phyloP scores from a whole-genome alignment of 331 rosid species.

The Cucumis variabilis region DNA sequence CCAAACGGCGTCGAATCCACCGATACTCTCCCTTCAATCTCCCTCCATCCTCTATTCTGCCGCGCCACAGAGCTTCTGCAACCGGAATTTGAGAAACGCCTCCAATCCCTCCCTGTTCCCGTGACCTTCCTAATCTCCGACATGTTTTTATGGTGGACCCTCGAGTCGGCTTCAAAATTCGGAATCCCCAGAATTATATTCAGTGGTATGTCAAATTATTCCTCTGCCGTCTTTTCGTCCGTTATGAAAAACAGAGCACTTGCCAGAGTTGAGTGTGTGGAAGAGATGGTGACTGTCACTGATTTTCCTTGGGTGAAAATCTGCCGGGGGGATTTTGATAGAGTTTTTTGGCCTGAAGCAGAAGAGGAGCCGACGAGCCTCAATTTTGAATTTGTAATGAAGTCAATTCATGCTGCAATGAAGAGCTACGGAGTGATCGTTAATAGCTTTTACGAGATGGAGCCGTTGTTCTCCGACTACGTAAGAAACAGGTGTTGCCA shows the following conservation, averaged over 20 bases:
- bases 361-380: neutral
- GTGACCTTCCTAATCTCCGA: conserved; percentile 67
- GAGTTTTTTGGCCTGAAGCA: neutral
- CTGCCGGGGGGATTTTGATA: conserved; percentile 37
- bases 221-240: neutral
- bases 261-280: conserved; percentile 22
- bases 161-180: conserved; percentile 49
- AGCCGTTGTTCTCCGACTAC: conserved; percentile 49
- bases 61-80: conserved; percentile 47
- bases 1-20: conserved; percentile 57
- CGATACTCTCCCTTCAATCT: conserved; percentile 53
- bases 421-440: conserved; percentile 43
- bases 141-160: conserved; percentile 75
- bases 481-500: neutral
- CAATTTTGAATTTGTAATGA: conserved; percentile 25
- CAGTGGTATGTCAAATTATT: conserved; percentile 46
- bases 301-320: conserved; percentile 58
- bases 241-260: neutral
- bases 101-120: conserved; percentile 38
- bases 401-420: accelerated
- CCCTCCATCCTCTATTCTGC: conserved; percentile 45
- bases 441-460: conserved; percentile 61
- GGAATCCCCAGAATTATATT: conserved; percentile 41
- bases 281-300: conserved; percentile 36
- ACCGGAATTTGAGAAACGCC: conserved; percentile 47